Conservation (phyloP, 2,329 filamentous ascomycete species). For the Graphiopsis chlorocephala region DNA sequence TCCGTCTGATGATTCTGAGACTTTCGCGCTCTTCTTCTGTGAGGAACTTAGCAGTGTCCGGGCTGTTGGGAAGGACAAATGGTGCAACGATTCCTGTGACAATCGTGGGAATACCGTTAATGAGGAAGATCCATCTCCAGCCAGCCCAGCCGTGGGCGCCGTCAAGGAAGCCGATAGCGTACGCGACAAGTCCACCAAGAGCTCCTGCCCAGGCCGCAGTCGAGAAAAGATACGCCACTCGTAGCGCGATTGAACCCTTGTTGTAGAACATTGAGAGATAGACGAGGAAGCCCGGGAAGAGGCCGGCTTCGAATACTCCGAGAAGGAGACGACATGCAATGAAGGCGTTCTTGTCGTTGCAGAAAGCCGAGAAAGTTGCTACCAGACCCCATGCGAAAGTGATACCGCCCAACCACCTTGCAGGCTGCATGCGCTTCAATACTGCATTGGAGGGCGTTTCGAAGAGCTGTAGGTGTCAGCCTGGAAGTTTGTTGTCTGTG, state of each 20-base stretch:
- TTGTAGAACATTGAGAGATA: conserved; percentile 50
- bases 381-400: conserved; percentile 37
- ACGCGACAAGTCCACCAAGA: conserved; percentile 37
- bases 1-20: conserved; percentile 50
- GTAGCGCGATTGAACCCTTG: conserved; percentile 40
- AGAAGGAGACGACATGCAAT: conserved; percentile 38
- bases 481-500: no score
- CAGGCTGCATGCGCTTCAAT: conserved; percentile 48
- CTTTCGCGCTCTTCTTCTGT: conserved; percentile 59
- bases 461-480: conserved; percentile 61
- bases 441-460: conserved; percentile 49
- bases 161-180: conserved; percentile 67
- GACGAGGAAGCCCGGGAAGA: conserved; percentile 47
- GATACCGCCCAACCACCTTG: conserved; percentile 31
- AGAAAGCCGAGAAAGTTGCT: conserved; percentile 50
- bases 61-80: conserved; percentile 58
- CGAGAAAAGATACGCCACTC: conserved; percentile 46
- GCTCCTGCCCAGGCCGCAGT: conserved; percentile 48
- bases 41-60: conserved; percentile 63
- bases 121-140: conserved; percentile 68
- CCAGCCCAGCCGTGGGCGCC: conserved; percentile 60
- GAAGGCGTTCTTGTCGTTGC: conserved; percentile 41
- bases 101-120: conserved; percentile 12
- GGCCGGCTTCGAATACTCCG: conserved; percentile 27
- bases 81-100: background rate